Evolutionary conservation across 768 basidiomycete species (phyloP).

Genomic region (Pleurotus ostreatus): DNA sequence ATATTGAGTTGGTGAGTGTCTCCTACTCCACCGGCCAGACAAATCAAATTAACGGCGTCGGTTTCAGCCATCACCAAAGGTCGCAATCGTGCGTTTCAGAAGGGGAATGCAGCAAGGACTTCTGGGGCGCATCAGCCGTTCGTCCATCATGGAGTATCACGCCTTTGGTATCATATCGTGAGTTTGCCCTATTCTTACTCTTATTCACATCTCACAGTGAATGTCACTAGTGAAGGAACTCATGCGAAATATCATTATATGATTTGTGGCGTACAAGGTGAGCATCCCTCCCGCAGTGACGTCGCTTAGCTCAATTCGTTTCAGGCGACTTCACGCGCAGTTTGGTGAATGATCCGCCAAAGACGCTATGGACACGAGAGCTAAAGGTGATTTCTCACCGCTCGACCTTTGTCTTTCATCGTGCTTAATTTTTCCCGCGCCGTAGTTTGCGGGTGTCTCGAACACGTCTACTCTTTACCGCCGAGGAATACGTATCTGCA

Average conservation of each 20-base stretch:
- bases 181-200: constrained; percentile 23
- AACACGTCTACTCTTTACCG: constrained; percentile 79
- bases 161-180: constrained; percentile 78
- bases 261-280: constrained; percentile 75
- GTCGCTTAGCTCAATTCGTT: constrained; percentile 1
- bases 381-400: constrained; percentile 51
- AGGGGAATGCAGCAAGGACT: constrained; percentile 85
- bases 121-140: constrained; percentile 68
- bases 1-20: constrained; percentile 67
- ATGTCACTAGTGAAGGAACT: constrained; percentile 46
- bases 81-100: constrained; percentile 73
- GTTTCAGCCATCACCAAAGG: constrained; percentile 69
- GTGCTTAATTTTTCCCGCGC: not conserved
- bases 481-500: constrained; percentile 78
- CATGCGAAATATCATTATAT: constrained; percentile 77
- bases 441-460: constrained; percentile 74
- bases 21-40: not conserved
- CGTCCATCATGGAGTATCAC: constrained; percentile 76
- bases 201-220: not conserved
- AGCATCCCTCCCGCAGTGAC: not conserved
- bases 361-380: constrained; percentile 73
- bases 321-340: constrained; percentile 71
- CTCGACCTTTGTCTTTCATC: not conserved
- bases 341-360: constrained; percentile 67
- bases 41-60: constrained; percentile 11